phyloP scores from a whole-genome alignment of 805 yeast species.

The Monosporozyma yasuniensis region DNA sequence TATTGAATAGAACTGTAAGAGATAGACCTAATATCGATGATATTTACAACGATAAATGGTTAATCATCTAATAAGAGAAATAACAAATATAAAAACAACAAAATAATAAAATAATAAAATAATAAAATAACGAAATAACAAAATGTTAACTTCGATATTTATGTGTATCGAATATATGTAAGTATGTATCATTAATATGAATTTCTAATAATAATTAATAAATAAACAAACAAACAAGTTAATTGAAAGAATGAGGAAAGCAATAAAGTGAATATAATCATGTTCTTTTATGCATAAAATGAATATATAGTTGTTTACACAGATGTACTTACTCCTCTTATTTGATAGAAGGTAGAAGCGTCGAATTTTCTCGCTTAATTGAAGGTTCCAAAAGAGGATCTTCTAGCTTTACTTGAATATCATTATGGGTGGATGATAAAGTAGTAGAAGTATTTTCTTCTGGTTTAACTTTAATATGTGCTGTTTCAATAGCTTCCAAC shows the following conservation, averaged over 20 bases:
- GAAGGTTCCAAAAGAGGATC: not conserved
- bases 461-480: not conserved
- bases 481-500: not conserved
- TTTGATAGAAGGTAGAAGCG: not conserved
- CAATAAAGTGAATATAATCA: not conserved
- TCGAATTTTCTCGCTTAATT: not conserved
- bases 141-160: not conserved
- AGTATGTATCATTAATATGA: no score
- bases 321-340: no score
- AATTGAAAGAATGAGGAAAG: not conserved
- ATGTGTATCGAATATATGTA: not conserved
- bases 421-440: not conserved
- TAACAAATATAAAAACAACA: not conserved
- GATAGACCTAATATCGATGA: slow-evolving; percentile 68
- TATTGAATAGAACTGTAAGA: slow-evolving; percentile 58
- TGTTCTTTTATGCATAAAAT: no score
- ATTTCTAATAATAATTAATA: not conserved
- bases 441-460: not conserved
- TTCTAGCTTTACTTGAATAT: slow-evolving; percentile 1
- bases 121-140: not conserved
- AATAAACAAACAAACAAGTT: not conserved
- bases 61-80: slow-evolving; percentile 17
- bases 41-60: slow-evolving; percentile 66
- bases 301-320: no score
- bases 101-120: not conserved